These are phyloP conservation scores for Mortierella alpina DNA, from an alignment of 192 early-diverging fungal species.

Conservation along the genomic window DNA sequence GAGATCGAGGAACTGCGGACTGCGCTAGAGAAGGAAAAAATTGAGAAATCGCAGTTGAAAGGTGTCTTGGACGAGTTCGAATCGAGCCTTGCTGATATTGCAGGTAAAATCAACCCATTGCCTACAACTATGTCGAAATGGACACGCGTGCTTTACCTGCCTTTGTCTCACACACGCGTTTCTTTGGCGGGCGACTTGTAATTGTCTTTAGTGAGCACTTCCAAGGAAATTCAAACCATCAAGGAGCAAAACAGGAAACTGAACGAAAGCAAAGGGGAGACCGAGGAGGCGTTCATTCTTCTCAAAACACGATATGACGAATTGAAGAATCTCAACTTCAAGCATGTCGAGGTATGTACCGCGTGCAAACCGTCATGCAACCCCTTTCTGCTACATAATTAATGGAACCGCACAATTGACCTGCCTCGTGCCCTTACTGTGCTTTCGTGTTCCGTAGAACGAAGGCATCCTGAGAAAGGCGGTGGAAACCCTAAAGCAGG, in stretches of 20 bases:
- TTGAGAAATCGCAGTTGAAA: constrained; percentile 37
- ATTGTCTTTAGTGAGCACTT: constrained; percentile 32
- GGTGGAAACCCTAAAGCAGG: constrained; percentile 43
- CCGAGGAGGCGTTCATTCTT: constrained; percentile 45
- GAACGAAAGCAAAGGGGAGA: constrained; percentile 30
- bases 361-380: background rate
- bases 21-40: constrained; percentile 32
- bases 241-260: constrained; percentile 47
- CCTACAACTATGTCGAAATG: background rate
- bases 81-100: constrained; percentile 46
- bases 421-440: background rate
- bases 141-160: background rate
- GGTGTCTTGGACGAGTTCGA: constrained; percentile 46
- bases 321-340: constrained; percentile 31
- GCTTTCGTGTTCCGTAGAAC: constrained; percentile 17
- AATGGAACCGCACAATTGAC: background rate
- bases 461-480: constrained; percentile 43
- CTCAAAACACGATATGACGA: constrained; percentile 48
- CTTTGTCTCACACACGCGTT: too few species aligned
- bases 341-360: constrained; percentile 43
- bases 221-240: constrained; percentile 33
- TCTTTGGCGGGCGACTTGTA: too few species aligned
- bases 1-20: constrained; percentile 43
- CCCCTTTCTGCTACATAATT: background rate
- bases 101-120: too few species aligned